Evolutionary conservation across 768 basidiomycete genomes (phyloP).

Genomic region (Rhodotorula sphaerocarpa): DNA sequence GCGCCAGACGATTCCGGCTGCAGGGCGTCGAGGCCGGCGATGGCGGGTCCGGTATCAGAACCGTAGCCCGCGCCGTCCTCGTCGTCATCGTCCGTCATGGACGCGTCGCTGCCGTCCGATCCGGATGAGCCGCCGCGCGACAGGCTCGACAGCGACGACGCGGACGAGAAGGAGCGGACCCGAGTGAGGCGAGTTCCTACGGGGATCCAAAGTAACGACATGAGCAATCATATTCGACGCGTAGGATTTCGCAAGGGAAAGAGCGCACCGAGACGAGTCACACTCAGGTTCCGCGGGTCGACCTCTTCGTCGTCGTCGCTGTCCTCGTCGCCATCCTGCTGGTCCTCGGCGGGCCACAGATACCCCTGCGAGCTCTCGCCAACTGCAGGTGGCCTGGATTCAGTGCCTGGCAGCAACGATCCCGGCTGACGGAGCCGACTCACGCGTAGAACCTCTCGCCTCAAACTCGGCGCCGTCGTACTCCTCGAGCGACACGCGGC

Average conservation of each 20-base stretch:
- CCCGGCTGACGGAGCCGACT: too few relatives aligned
- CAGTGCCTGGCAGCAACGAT: background rate
- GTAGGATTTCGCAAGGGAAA: too few relatives aligned
- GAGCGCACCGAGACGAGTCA: conserved; percentile 30
- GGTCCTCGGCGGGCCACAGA: conserved; percentile 61
- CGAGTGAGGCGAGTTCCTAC: conserved; percentile 14
- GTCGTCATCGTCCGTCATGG: conserved; percentile 26
- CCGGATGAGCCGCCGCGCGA: conserved; percentile 39
- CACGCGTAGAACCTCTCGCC: conserved; percentile 28
- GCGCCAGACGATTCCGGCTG: conserved; percentile 21
- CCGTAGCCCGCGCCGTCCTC: background rate
- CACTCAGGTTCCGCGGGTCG: conserved; percentile 27
- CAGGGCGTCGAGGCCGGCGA: conserved; percentile 32
- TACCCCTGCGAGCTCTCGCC: conserved; percentile 69
- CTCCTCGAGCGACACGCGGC: conserved; percentile 36
- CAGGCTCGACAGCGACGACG: conserved; percentile 37
- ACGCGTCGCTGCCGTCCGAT: conserved; percentile 28
- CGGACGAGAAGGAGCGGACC: conserved; percentile 36
- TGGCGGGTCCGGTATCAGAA: conserved; percentile 19
- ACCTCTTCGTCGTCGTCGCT: conserved; percentile 49
- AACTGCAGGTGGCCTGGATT: conserved; percentile 39
- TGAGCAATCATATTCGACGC: too few relatives aligned
- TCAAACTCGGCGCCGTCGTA: conserved; percentile 44
- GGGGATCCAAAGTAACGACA: too few relatives aligned
- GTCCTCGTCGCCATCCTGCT: conserved; percentile 42